A percentile compares a stretch with the other conserved stretches of the same genome.
Conservation (phyloP, 1,284 basidiomycete species). For the Puccinia hordei region DNA sequence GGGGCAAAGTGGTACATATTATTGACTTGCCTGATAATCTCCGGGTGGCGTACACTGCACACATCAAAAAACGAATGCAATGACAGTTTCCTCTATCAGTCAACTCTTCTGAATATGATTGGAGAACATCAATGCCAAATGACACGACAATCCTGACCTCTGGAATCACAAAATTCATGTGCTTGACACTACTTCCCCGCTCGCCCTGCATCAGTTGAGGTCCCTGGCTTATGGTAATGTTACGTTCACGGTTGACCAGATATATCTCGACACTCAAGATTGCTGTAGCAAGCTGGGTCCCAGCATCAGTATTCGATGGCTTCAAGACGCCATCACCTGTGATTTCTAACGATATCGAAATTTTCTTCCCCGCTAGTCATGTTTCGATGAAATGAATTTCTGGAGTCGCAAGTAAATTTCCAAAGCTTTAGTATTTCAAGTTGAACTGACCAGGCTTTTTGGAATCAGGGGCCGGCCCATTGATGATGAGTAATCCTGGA, state of each 20-base stretch:
- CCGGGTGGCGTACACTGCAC: slow-evolving; percentile 40
- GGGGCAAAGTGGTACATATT: neutral
- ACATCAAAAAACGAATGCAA: neutral
- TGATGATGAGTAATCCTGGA: slow-evolving; percentile 38
- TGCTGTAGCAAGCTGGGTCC: slow-evolving; percentile 36
- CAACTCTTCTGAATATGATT: neutral
- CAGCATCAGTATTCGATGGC: slow-evolving; percentile 32
- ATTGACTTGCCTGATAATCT: slow-evolving; percentile 34
- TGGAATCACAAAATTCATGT: slow-evolving; percentile 41
- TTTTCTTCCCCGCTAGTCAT: slow-evolving; percentile 36
- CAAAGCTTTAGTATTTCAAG: neutral
- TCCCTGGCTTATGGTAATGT: slow-evolving; percentile 38
- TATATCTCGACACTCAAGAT: slow-evolving; percentile 38
- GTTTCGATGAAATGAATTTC: neutral
- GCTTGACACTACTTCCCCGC: slow-evolving; percentile 44
- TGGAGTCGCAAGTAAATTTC: neutral
- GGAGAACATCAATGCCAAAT: neutral
- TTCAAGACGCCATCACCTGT: slow-evolving; percentile 30
- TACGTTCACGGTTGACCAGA: slow-evolving; percentile 29
- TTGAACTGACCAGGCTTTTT: slow-evolving; percentile 26
- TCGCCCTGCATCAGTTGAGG: slow-evolving; percentile 36
- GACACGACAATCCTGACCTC: neutral
- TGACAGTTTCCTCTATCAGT: neutral
- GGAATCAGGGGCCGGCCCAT: slow-evolving; percentile 24
- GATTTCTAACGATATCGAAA: slow-evolving; percentile 27